Base-by-base conservation (phyloP, 2,329 filamentous ascomycete genomes). In the Laburnicola sp. region DNA sequence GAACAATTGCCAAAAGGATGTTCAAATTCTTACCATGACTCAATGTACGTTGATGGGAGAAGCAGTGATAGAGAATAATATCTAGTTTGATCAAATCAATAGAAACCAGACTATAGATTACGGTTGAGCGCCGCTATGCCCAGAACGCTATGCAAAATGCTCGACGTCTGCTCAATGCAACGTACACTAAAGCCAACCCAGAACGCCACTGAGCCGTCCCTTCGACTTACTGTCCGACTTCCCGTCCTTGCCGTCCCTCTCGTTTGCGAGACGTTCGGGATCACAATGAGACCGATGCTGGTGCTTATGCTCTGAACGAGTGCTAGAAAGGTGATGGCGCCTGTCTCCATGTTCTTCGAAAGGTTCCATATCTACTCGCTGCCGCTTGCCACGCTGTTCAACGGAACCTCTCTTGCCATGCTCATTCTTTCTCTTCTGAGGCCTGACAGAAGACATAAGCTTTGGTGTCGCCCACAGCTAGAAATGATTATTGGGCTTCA, bases 201-300 rank as follows among this genome's bases (percentile, higher is more conserved):
- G 26, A 22, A 43, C 25, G 10, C 39, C 31, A 23, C 32, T 31
- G 26, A 40, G 28, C 3, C 37, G 37, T n/a, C 37, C 32, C 45
- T 41, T 48, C 23, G 8, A 10, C 36, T 40, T 48, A 9, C 22
- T 30, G 27, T 40, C 23, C 11, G 27, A 37, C 45, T 35, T 48
- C 23, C 30, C 43, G 27, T 8, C 2, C 22, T n/a, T 11, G 9
- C 35, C 27, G 11, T 35, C 21, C 6, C 41, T 40, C 36, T 35
- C 27, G 28, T 27, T 6, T 23, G 28, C 26, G 38, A 25, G 7
- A 16, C n/a, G 23, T 21, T 6, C n/a, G 31, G 9, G 3, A 8
- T 41, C 26, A 22, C 38, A 5, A 41, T 41, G 26, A 27, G 10
- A 21, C 37, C 25, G 25, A 27, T 27, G 37, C 2, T 40, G 37